Evolutionary conservation across 1,139 yeast genomes (phyloP), one percentile per base, ranked within the genome.

Genomic region (Scheffersomyces titani): DNA sequence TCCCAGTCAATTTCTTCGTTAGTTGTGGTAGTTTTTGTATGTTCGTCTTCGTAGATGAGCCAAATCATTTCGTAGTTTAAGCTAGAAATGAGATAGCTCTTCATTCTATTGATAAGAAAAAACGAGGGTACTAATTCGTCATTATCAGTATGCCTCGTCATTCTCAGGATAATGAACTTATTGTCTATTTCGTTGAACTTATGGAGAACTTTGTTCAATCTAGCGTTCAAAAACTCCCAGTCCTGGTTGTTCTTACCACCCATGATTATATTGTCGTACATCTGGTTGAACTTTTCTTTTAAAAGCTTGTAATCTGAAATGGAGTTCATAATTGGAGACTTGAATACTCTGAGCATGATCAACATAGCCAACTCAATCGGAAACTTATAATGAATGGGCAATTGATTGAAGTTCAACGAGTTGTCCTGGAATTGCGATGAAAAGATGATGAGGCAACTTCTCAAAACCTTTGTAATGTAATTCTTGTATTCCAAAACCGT

Each of bases 351-450:
- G 55, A 77, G 60, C 64, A 79, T 62, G 6, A 74, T 60, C 53
- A 78, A 66, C 1, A 73, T 59, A 2, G 73, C 72, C 55, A 76
- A 67, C 55, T 78, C 82, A 40, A 79, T 61, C 11, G 79, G 73
- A 59, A 78, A 77, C 54, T 73, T 74, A 62, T 71, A 78, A 62
- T 78, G 81, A 36, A 80, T 68, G 2, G 83, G 83, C 19, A 79
- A 62, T 60, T 72, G 80, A 56, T 70, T 70, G 55, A 72, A 71
- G 59, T 67, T 69, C 49, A 46, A 46, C 19, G 60, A 55, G 9
- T 64, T 55, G 52, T 65, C 63, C 5, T 60, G 59, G 56, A 76
- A 71, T 45, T 71, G 72, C 20, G 52, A 51, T 44, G 65, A 62
- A 51, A 70, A 70, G 36, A 71, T 57, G 19, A 66, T 65, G 44